Percentiles rank a stretch among this genome's conserved stretches.
Conservation (phyloP, 2,329 filamentous ascomycete species). For the Byssochlamys sp. region DNA sequence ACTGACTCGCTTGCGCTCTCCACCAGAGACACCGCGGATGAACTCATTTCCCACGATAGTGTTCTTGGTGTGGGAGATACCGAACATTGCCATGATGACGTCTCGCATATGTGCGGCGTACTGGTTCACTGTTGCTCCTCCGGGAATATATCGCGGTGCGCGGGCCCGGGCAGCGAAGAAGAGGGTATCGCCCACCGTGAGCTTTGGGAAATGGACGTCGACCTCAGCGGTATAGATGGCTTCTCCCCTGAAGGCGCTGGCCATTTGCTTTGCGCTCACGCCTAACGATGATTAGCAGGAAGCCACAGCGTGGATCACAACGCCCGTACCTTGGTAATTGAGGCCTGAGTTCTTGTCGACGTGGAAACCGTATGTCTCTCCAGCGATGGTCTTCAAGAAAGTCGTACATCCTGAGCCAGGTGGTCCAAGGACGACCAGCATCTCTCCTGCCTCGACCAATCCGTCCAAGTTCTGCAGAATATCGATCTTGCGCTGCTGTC, state of each 20-base stretch:
- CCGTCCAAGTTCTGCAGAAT: conserved; percentile 59
- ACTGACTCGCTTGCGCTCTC: conserved; percentile 52
- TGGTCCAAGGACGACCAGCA: conserved; percentile 48
- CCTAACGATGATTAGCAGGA: conserved; percentile 32
- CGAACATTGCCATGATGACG: conserved; percentile 37
- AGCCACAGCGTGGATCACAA: conserved; percentile 49
- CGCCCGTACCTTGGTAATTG: conserved; percentile 56
- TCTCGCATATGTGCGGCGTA: conserved; percentile 37
- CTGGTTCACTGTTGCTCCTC: conserved; percentile 33
- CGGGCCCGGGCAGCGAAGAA: conserved; percentile 64
- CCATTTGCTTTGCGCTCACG: too few relatives aligned
- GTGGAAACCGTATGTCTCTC: conserved; percentile 68
- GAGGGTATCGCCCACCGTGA: conserved; percentile 69
- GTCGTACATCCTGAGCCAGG: conserved; percentile 59
- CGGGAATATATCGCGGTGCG: conserved; percentile 35
- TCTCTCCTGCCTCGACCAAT: conserved; percentile 48
- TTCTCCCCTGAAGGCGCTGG: conserved; percentile 48
- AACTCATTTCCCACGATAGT: conserved; percentile 46
- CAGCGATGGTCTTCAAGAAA: conserved; percentile 70
- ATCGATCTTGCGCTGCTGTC: conserved; percentile 40
- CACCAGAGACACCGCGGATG: conserved; percentile 53
- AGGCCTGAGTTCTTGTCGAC: conserved; percentile 59
- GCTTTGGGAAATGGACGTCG: conserved; percentile 71
- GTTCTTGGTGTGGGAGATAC: conserved; percentile 42
- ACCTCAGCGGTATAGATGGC: conserved; percentile 80